Conservation (phyloP, 2,329 filamentous ascomycete species). For the Colletotrichum kahawae region DNA sequence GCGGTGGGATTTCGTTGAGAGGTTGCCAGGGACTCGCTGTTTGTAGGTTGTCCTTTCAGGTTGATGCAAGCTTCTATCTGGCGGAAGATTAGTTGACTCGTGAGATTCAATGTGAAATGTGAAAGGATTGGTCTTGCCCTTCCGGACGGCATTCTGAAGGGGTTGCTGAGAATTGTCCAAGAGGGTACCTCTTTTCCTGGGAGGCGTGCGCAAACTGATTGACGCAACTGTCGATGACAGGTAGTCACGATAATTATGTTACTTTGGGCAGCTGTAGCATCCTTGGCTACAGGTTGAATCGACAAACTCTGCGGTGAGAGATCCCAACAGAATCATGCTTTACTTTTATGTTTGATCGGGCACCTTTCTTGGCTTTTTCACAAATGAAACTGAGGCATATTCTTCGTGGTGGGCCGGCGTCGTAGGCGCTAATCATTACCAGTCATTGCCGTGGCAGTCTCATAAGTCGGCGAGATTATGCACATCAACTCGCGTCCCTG, state of each 20-base stretch:
- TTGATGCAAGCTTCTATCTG: neutral
- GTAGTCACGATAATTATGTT: neutral
- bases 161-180: neutral
- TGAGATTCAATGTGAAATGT: neutral
- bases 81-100: neutral
- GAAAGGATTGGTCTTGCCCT: neutral
- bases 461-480: neutral
- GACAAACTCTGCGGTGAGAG: neutral
- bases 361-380: neutral
- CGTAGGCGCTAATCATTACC: neutral
- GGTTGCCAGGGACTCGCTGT: neutral
- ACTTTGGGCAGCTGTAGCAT: neutral
- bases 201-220: neutral
- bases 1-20: neutral
- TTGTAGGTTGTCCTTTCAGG: neutral
- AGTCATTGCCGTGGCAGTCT: neutral
- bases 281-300: accelerated
- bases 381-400: neutral
- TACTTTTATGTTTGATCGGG: neutral
- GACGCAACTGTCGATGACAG: neutral
- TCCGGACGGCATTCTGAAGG: neutral
- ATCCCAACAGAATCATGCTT: neutral
- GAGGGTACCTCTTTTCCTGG: accelerated
- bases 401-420: neutral
- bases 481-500: neutral